These are phyloP conservation scores for Taphrina sp. DNA, from an alignment of 1,139 yeast species.

Conservation along the genomic window DNA sequence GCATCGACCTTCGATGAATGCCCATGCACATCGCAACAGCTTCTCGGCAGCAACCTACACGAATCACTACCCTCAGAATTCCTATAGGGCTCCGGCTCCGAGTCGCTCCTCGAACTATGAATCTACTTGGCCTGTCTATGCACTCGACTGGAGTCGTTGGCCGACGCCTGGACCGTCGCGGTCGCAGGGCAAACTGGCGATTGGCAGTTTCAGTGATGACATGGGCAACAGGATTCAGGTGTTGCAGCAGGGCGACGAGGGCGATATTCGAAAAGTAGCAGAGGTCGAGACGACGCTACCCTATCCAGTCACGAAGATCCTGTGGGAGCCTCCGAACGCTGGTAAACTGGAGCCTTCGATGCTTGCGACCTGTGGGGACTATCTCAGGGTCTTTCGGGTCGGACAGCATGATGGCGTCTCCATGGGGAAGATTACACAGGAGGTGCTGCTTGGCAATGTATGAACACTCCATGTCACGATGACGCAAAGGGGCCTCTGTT, in stretches of 20 bases:
- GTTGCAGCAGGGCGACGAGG: constrained; percentile 20
- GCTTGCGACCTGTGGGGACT: constrained; percentile 32
- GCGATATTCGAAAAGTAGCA: constrained; percentile 20
- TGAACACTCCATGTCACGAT: neutral
- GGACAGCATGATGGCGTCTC: neutral
- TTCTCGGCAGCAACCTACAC: constrained; percentile 27
- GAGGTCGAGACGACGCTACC: constrained; percentile 25
- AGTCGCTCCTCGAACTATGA: constrained; percentile 2
- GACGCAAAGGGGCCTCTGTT: no score
- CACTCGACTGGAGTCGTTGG: constrained; percentile 25
- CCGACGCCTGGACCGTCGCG: constrained; percentile 9
- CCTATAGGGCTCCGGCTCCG: neutral
- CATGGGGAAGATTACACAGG: constrained; percentile 16
- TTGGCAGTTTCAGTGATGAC: constrained; percentile 30
- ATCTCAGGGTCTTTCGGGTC: constrained; percentile 23
- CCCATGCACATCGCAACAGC: constrained; percentile 28
- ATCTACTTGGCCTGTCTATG: constrained; percentile 33
- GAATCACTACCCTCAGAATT: constrained; percentile 17
- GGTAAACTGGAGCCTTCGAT: constrained; percentile 9
- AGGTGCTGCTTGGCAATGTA: constrained; percentile 30
- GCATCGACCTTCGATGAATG: constrained; percentile 11
- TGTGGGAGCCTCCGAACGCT: constrained; percentile 32
- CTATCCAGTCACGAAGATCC: constrained; percentile 31
- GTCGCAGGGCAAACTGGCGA: constrained; percentile 21
- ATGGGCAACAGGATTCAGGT: constrained; percentile 24